Base-by-base conservation (phyloP, 768 basidiomycete species). In the Lactifluus pinguis region DNA sequence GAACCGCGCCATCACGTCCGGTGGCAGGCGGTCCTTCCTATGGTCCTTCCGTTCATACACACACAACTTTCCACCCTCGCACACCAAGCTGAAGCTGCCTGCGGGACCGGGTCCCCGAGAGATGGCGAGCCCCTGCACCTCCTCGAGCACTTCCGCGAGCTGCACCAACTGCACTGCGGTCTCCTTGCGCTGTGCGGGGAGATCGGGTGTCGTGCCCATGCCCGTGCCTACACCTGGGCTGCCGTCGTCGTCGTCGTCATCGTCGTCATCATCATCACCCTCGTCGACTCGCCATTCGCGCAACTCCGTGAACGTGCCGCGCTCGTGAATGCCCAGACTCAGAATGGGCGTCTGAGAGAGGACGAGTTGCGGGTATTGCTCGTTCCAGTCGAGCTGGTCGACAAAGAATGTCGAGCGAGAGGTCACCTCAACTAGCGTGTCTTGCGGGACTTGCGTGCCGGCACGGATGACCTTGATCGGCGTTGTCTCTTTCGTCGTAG, bases 281-380 rank as follows among this genome's bases (percentile, higher is more conserved):
- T 25, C 2, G 4, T 64, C 69, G 36, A 75, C 57, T 29, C 70
- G 67, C 57, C 72, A 67, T 69, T 85, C 84, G 53, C 77, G 72
- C 7, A 86, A 72, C 10, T 72, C 69, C 4, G 68, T 65, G 69
- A 89, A 89, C 1, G 44, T 71, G 1, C 87, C 87, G 3, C 75
- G 69, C 14, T 73, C 67, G 68, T 89, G 87, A 45, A 79, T 72
- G 0, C 79, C 87, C 55, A 87, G 72, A 68, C 80, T 83, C 60
- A 83, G 76, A 65, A 82, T 78, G 2, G 77, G 72, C 0, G 85
- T 89, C 68, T 85, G 83, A 6, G 88, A 87, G 57, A 90, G 77
- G 68, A 79, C 84, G 13, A 89, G 71, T 68, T 89, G 87, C 0
- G 83, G 80, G 69, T 83, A 87, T 1, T 75, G 72, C 13, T 86